phyloP scores from a whole-genome alignment of 2,329 filamentous ascomycete genomes.

The Coniochaeta hoffmannii region DNA sequence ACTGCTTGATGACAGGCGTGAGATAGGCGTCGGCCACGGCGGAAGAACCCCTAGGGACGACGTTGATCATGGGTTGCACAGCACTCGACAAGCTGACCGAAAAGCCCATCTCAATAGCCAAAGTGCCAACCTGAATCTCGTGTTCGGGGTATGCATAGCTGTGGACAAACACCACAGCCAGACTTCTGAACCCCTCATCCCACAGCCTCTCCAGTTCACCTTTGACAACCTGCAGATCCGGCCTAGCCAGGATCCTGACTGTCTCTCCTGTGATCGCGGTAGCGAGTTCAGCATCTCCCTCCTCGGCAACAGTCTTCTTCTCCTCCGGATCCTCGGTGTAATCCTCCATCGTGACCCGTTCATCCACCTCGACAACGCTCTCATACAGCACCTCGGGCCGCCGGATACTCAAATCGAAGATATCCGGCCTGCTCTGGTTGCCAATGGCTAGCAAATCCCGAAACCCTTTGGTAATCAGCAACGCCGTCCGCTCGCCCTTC shows the following conservation, averaged over 20 bases:
- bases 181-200: constrained; percentile 43
- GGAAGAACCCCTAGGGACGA: constrained; percentile 61
- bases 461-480: constrained; percentile 67
- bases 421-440: constrained; percentile 64
- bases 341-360: constrained; percentile 66
- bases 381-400: constrained; percentile 65
- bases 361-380: constrained; percentile 63
- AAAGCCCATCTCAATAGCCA: constrained; percentile 39
- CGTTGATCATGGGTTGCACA: constrained; percentile 69
- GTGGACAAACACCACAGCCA: constrained; percentile 27
- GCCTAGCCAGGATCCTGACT: constrained; percentile 56
- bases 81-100: constrained; percentile 60
- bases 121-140: constrained; percentile 7
- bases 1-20: constrained; percentile 63
- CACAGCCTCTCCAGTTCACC: constrained; percentile 52
- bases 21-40: constrained; percentile 70
- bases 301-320: constrained; percentile 37
- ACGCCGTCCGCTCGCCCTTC: constrained; percentile 64
- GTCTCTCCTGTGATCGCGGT: constrained; percentile 61
- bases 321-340: constrained; percentile 61
- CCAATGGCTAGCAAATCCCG: constrained; percentile 65
- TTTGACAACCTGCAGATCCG: constrained; percentile 46
- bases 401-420: constrained; percentile 65
- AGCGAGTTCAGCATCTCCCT: constrained; percentile 30
- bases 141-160: constrained; percentile 13